phyloP scores from a whole-genome alignment of 1,139 yeast species.

The Sugiyamaella pinicola region DNA sequence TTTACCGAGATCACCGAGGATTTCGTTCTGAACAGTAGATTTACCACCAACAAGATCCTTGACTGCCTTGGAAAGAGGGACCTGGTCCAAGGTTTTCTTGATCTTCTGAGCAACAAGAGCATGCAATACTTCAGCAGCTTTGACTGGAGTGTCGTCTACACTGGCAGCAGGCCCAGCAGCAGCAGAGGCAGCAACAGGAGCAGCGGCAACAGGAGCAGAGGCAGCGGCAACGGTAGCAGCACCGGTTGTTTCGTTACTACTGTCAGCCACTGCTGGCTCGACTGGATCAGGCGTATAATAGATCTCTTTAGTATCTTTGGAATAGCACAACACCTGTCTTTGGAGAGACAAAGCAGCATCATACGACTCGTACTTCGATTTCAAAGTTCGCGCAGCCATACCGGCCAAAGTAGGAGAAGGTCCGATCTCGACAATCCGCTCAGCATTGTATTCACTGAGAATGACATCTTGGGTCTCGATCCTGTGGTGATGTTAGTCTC shows the following conservation, averaged over 20 bases:
- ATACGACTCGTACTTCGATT: slow-evolving; percentile 93
- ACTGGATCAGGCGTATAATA: slow-evolving; percentile 91
- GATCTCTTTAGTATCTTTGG: slow-evolving; percentile 93
- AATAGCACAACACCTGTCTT: slow-evolving; percentile 93
- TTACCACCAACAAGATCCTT: slow-evolving; percentile 98
- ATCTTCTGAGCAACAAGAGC: slow-evolving; percentile 93
- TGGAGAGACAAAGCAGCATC: slow-evolving; percentile 97
- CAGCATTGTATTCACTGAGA: slow-evolving; percentile 90
- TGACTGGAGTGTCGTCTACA: slow-evolving; percentile 85
- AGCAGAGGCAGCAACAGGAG: slow-evolving; percentile 61
- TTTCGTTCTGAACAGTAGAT: slow-evolving; percentile 97
- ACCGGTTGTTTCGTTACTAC: slow-evolving; percentile 41
- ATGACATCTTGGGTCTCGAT: slow-evolving; percentile 98
- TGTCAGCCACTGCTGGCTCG: slow-evolving; percentile 47
- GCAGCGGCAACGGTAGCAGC: slow-evolving; percentile 45
- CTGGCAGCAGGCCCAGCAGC: slow-evolving; percentile 77
- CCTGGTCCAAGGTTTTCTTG: slow-evolving; percentile 83
- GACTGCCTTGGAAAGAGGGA: slow-evolving; percentile 89
- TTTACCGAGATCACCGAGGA: slow-evolving; percentile 95
- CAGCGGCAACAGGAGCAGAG: slow-evolving; percentile 59
- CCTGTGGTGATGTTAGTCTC: slow-evolving; percentile 33
- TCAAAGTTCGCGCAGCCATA: slow-evolving; percentile 96
- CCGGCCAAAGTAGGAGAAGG: slow-evolving; percentile 99
- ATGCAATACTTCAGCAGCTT: slow-evolving; percentile 79
- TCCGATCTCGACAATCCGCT: slow-evolving; percentile 96